Evolutionary conservation across 129 eudicot species (phyloP).

Genomic region (Oenanthe sinensis): DNA sequence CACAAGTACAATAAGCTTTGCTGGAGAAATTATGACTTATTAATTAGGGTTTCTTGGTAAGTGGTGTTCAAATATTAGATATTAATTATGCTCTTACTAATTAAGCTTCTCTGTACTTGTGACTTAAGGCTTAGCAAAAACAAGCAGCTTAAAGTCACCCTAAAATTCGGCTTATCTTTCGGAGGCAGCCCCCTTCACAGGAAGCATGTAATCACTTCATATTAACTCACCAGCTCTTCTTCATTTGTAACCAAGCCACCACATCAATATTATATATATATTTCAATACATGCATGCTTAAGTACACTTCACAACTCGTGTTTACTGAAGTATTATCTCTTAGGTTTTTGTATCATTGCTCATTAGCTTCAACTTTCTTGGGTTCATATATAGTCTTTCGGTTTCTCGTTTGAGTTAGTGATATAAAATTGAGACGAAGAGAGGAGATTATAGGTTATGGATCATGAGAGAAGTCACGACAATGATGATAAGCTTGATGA

Average conservation of each 20-base stretch:
- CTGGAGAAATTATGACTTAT: slow-evolving; percentile 19
- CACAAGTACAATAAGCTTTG: background rate
- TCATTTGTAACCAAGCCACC: slow-evolving; percentile 5
- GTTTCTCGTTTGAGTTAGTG: background rate
- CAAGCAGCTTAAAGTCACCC: slow-evolving; percentile 61
- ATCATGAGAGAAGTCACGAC: slow-evolving; percentile 31
- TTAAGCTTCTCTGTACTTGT: slow-evolving; percentile 18
- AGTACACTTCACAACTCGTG: slow-evolving; percentile 25
- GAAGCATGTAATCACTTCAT: slow-evolving; percentile 52
- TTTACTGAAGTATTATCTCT: slow-evolving; percentile 2
- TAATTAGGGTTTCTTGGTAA: slow-evolving; percentile 39
- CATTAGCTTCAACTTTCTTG: background rate
- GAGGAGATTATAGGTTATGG: slow-evolving; percentile 20
- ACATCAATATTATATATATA: background rate
- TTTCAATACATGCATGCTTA: slow-evolving; percentile 18
- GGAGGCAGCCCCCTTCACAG: slow-evolving; percentile 64
- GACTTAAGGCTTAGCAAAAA: slow-evolving; percentile 26
- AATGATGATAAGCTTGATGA: slow-evolving; percentile 52
- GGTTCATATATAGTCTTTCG: background rate
- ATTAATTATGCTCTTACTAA: background rate
- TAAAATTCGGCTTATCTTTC: slow-evolving; percentile 89
- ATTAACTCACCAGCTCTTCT: slow-evolving; percentile 8
- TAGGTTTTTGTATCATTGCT: slow-evolving; percentile 16
- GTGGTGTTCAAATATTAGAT: slow-evolving; percentile 21
- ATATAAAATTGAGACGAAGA: background rate